Percentiles rank a stretch among this genome's conserved stretches.
Evolutionary conservation across 495 filamentous ascomycete genomes (phyloP).

Genomic region (Penicillium atrosanguineum): DNA sequence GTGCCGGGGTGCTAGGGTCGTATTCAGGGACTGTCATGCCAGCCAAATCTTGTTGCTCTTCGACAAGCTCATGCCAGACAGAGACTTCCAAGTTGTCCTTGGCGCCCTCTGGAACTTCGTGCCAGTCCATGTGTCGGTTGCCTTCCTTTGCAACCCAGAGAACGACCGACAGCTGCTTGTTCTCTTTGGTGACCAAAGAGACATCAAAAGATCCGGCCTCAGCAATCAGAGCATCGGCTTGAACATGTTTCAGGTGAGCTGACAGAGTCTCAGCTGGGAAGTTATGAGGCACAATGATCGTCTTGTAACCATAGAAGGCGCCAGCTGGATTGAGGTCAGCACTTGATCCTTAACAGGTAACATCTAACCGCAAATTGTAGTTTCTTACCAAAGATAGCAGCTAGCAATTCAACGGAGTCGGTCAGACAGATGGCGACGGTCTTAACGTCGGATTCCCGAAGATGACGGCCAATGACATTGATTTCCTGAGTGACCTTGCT

Average conservation of each 20-base stretch:
- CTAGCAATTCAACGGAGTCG: conserved; percentile 87
- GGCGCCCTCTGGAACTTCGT: conserved; percentile 73
- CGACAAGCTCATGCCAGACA: conserved; percentile 84
- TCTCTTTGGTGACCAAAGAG: conserved; percentile 62
- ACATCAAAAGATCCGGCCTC: conserved; percentile 87
- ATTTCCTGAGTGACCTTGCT: conserved; percentile 79
- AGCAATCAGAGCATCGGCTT: conserved; percentile 78
- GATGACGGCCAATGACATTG: conserved; percentile 75
- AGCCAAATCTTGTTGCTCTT: conserved; percentile 51
- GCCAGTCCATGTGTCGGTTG: conserved; percentile 88
- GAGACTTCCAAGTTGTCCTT: conserved; percentile 70
- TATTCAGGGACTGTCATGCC: conserved; percentile 49
- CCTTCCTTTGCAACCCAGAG: conserved; percentile 93
- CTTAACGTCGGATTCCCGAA: conserved; percentile 65
- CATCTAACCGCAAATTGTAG: background rate
- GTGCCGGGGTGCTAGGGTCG: conserved; percentile 49
- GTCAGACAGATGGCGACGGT: conserved; percentile 88
- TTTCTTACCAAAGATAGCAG: conserved; percentile 63
- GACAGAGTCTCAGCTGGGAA: conserved; percentile 63
- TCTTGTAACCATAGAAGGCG: conserved; percentile 77
- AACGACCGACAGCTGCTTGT: conserved; percentile 69
- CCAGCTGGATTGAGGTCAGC: conserved; percentile 45
- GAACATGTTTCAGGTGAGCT: conserved; percentile 63
- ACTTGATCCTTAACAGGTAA: background rate
- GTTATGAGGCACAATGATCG: conserved; percentile 82